phyloP scores from a whole-genome alignment of 169 alveolate genomes.

The Perkinsus marinus region DNA sequence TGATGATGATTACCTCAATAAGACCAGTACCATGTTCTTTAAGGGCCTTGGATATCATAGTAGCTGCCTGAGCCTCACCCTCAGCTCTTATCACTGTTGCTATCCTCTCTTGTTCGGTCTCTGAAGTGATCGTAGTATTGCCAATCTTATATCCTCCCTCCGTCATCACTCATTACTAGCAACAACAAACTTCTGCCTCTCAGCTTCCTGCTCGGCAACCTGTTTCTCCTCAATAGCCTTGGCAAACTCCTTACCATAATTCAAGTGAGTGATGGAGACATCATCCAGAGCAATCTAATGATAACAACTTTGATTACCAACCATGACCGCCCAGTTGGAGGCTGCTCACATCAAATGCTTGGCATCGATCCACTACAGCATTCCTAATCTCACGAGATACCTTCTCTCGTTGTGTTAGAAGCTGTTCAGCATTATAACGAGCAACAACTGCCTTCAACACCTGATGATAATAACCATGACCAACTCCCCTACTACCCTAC shows the following conservation, averaged over 20 bases:
- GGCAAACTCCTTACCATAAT: slow-evolving; percentile 88
- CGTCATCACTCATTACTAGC: slow-evolving; percentile 32
- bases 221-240: slow-evolving; percentile 94
- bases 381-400: slow-evolving; percentile 78
- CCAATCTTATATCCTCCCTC: too few relatives aligned
- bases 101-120: slow-evolving; percentile 84
- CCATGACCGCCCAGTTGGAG: too few relatives aligned
- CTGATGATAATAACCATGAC: too few relatives aligned
- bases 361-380: slow-evolving; percentile 37
- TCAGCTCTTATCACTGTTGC: slow-evolving; percentile 88
- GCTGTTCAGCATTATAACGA: slow-evolving; percentile 79
- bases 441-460: slow-evolving; percentile 88
- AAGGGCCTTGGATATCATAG: slow-evolving; percentile 80
- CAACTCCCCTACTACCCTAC: too few relatives aligned
- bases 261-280: slow-evolving; percentile 88
- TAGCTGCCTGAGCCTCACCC: slow-evolving; percentile 98
- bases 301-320: neutral
- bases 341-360: neutral
- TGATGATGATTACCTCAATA: slow-evolving; percentile 44
- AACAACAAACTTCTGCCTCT: slow-evolving; percentile 85
- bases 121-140: too few relatives aligned
- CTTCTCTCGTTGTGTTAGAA: slow-evolving; percentile 87
- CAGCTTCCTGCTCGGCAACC: slow-evolving; percentile 95
- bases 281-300: slow-evolving; percentile 83
- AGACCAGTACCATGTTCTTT: slow-evolving; percentile 83